phyloP scores from a whole-genome alignment of 1,284 basidiomycete genomes.

The Puccinia coronata region DNA sequence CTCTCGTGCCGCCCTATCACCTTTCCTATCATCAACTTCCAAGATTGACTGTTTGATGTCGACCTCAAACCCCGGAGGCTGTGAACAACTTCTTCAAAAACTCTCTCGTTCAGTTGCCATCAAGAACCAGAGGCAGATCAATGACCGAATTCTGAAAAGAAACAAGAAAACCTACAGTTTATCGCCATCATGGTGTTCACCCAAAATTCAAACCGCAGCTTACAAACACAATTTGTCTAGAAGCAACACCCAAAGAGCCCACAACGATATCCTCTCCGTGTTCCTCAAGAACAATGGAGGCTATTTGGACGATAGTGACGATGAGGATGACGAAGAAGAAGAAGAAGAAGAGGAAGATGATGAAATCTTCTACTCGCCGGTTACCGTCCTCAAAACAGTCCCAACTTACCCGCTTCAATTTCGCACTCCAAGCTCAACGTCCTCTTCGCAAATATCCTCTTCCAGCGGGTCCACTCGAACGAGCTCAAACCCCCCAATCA shows the following conservation, averaged over 20 bases:
- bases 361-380: neutral
- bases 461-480: neutral
- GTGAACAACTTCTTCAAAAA: slow-evolving; percentile 7
- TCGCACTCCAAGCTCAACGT: neutral
- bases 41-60: neutral
- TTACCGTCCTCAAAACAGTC: neutral
- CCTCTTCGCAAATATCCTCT: neutral
- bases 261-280: neutral
- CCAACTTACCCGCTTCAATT: neutral
- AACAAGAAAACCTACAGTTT: neutral
- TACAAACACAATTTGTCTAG: neutral
- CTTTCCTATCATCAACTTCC: neutral
- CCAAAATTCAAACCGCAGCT: neutral
- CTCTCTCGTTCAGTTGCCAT: neutral
- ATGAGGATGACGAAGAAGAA: slow-evolving; percentile 37
- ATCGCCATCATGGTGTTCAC: neutral
- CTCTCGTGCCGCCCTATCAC: neutral
- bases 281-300: slow-evolving; percentile 42
- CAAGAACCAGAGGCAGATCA: neutral
- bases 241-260: neutral
- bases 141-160: neutral
- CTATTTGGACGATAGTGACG: slow-evolving; percentile 36
- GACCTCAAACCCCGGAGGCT: neutral
- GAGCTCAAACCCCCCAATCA: neutral
- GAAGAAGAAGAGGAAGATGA: neutral